phyloP scores from a whole-genome alignment of 768 basidiomycete genomes.

The Amanita phalloides region DNA sequence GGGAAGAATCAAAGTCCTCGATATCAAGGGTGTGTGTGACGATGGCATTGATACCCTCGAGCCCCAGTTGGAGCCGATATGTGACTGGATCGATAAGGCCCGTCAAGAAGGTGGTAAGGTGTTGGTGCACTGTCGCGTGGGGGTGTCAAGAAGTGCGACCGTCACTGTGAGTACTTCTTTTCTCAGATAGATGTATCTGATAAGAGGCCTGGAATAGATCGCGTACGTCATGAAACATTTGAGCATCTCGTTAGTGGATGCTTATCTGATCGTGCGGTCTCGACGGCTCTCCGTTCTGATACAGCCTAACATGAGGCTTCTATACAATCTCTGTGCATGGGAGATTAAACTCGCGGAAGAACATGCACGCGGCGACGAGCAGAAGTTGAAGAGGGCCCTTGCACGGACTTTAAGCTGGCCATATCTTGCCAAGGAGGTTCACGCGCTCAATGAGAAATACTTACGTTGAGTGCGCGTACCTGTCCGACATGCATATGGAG shows the following conservation, averaged over 20 bases:
- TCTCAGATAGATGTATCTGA: neutral
- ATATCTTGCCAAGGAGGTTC: constrained; percentile 76
- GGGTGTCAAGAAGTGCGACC: constrained; percentile 90
- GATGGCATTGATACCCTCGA: constrained; percentile 94
- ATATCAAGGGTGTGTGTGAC: constrained; percentile 88
- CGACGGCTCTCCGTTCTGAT: constrained; percentile 83
- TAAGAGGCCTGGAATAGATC: constrained; percentile 37
- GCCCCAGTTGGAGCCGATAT: constrained; percentile 79
- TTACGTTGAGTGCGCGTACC: constrained; percentile 20
- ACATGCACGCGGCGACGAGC: constrained; percentile 36
- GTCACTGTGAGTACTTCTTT: constrained; percentile 54
- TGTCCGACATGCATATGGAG: neutral
- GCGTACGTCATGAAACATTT: constrained; percentile 97
- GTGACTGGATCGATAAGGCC: constrained; percentile 90
- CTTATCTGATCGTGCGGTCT: constrained; percentile 88
- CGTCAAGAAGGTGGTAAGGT: constrained; percentile 77
- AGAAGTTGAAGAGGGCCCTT: constrained; percentile 44
- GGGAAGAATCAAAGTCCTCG: constrained; percentile 82
- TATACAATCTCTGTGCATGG: constrained; percentile 94
- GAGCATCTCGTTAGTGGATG: constrained; percentile 76
- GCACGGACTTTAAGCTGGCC: constrained; percentile 73
- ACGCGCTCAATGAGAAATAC: constrained; percentile 81
- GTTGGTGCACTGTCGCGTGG: constrained; percentile 97
- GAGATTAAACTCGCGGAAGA: constrained; percentile 85
- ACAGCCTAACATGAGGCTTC: constrained; percentile 91